phyloP scores from a whole-genome alignment of 495 filamentous ascomycete species.

The Penicillium canariense region DNA sequence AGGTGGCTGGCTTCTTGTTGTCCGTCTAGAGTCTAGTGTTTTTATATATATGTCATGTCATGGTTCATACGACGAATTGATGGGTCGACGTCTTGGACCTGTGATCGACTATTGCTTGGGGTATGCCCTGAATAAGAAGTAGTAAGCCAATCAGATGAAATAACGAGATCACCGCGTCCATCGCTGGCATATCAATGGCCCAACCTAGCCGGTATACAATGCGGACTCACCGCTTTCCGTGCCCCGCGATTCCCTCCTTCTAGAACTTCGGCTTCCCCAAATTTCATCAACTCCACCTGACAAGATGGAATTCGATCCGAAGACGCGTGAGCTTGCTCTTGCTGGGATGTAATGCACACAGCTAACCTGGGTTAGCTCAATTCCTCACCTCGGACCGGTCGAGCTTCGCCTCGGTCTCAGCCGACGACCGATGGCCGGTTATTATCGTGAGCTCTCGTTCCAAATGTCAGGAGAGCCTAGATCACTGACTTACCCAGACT shows the following conservation, averaged over 20 bases:
- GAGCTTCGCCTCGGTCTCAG: slow-evolving; percentile 84
- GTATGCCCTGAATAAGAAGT: neutral
- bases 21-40: neutral
- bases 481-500: slow-evolving; percentile 55
- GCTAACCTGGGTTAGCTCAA: slow-evolving; percentile 55
- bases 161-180: neutral
- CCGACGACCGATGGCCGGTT: slow-evolving; percentile 84
- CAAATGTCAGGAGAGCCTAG: neutral
- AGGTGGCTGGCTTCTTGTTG: neutral
- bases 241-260: slow-evolving; percentile 9
- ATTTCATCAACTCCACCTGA: slow-evolving; percentile 5
- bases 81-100: neutral
- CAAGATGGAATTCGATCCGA: slow-evolving; percentile 21
- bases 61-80: neutral
- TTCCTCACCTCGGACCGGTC: slow-evolving; percentile 75
- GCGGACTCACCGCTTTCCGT: slow-evolving; percentile 4
- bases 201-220: neutral
- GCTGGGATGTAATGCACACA: neutral
- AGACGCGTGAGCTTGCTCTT: slow-evolving; percentile 50
- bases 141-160: neutral
- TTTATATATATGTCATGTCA: neutral
- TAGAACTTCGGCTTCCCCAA: slow-evolving; percentile 5
- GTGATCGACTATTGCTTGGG: neutral
- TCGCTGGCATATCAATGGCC: neutral
- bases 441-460: slow-evolving; percentile 65